Conservation (phyloP, 371 early-diverging fungal genomes). For the Entomophthora muscae region DNA sequence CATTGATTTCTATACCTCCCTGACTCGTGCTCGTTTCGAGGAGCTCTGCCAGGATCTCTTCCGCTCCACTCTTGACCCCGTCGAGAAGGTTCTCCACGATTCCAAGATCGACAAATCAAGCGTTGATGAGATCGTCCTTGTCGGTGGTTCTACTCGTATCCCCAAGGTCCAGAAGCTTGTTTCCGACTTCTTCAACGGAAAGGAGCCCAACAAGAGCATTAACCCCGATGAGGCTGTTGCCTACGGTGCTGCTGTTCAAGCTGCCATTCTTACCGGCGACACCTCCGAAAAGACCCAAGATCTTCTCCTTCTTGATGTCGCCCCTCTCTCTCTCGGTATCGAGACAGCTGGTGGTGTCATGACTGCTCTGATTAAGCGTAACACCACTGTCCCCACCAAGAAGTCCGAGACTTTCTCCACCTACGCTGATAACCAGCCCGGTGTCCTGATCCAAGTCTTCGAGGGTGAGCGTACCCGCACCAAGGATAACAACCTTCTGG, state of each 20-base stretch:
- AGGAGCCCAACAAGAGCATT: conserved; percentile 92
- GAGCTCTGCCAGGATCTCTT: conserved; percentile 90
- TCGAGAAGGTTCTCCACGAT: conserved; percentile 88
- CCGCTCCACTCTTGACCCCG: conserved; percentile 84
- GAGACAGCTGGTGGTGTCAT: conserved; percentile 97
- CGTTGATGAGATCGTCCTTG: conserved; percentile 94
- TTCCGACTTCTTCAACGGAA: conserved; percentile 93
- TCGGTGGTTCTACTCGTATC: conserved; percentile 99
- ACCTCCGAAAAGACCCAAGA: conserved; percentile 82
- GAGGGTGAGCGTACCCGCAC: conserved; percentile 96
- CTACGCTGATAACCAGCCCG: conserved; percentile 95
- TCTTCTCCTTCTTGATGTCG: conserved; percentile 43
- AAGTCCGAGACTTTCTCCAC: conserved; percentile 97
- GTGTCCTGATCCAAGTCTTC: conserved; percentile 93
- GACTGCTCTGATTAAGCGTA: conserved; percentile 90
- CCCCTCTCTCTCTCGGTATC: conserved; percentile 84
- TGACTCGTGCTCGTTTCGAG: conserved; percentile 96
- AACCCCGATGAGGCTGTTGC: conserved; percentile 98
- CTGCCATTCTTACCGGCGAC: conserved; percentile 72
- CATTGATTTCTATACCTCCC: conserved; percentile 79
- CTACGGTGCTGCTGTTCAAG: conserved; percentile 97
- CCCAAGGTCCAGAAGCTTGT: conserved; percentile 98
- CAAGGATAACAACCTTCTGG: conserved; percentile 91
- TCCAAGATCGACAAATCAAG: conserved; percentile 82
- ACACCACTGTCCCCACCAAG: conserved; percentile 94